These are phyloP conservation scores for Akanthomyces dipterigenus DNA, from an alignment of 2,329 filamentous ascomycete genomes.

Conservation along the genomic window DNA sequence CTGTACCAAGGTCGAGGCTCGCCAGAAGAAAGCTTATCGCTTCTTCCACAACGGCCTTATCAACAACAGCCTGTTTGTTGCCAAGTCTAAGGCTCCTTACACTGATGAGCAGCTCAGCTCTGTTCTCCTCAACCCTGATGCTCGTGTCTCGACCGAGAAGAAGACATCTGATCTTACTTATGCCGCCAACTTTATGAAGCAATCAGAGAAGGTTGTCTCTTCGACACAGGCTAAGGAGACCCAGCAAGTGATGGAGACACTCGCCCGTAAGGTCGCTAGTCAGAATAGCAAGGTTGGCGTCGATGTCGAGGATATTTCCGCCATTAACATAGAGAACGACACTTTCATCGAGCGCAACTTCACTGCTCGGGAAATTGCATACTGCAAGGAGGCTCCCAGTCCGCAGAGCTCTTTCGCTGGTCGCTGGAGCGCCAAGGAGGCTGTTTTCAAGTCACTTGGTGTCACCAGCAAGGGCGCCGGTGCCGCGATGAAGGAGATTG, in stretches of 20 bases:
- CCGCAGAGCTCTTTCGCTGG: constrained; percentile 90
- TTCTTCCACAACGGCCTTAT: constrained; percentile 98
- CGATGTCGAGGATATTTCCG: constrained; percentile 82
- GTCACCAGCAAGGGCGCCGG: constrained; percentile 83
- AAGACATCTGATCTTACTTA: constrained; percentile 76
- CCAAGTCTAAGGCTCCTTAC: constrained; percentile 89
- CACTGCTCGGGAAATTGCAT: constrained; percentile 72
- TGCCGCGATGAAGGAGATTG: constrained; percentile 87
- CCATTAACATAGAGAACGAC: constrained; percentile 88
- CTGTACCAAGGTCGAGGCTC: constrained; percentile 78
- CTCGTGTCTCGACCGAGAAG: constrained; percentile 78
- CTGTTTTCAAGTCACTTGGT: constrained; percentile 94
- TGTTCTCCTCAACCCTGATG: constrained; percentile 90
- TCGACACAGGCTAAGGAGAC: constrained; percentile 53
- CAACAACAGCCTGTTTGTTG: constrained; percentile 96
- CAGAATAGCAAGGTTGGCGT: constrained; percentile 77
- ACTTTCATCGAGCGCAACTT: constrained; percentile 96
- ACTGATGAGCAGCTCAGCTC: constrained; percentile 77
- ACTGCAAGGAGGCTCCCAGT: constrained; percentile 73
- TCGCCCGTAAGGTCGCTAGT: constrained; percentile 55
- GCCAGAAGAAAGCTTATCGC: constrained; percentile 97
- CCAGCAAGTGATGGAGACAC: constrained; percentile 67
- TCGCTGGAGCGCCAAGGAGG: constrained; percentile 96
- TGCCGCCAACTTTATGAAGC: constrained; percentile 62
- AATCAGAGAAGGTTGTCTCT: constrained; percentile 47